Base-by-base conservation (phyloP, 2,329 filamentous ascomycete genomes). In the Trichoderma sp. region DNA sequence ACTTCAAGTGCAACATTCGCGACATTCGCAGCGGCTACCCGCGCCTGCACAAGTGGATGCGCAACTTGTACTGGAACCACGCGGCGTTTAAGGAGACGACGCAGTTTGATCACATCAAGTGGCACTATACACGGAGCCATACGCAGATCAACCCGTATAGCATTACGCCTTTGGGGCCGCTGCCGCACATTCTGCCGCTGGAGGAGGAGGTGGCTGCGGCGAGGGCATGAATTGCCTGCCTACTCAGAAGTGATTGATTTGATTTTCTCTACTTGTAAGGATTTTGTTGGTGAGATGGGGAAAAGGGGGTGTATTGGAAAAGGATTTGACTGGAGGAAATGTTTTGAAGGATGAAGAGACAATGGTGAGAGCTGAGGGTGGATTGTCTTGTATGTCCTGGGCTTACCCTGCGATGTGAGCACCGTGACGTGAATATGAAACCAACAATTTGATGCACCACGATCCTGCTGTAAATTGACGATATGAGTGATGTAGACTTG, bases 71-170 rank as follows among this genome's bases (percentile, higher is more conserved):
- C 83, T 97, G 94, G 94, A 90, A 90, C 73, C 79, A 89, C 28
- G 84, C 89, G 0, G 93, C 93, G 2, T 97, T 97, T 82, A 83
- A 83, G 71, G 87, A 91, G 63, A 96, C 94, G 70, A 97, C 94
- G 26, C 87, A 97, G 79, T 97, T 97, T 78, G 88, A 96, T 79
- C 96, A 99, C 81, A 98, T 98, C 83, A 97, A 97, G 87, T 91
- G 83, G 79, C 88, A 90, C 78, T 88, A 87, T 77, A 88, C 87
- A 70, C 82, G 84, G 74, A 88, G 85, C 72, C 86, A 89, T 75
- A 84, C 83, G 11, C 85, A 91, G 81, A 90, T 91, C 77, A 91
- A 91, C 79, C 89, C 88, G 18, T 79, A 83, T 60, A 83, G 84
- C 49, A 97, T 99, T 76, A 95, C 93, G 28, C 94, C 95, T 1